Evolutionary conservation across 1,284 basidiomycete species (phyloP), one percentile per base, ranked within the genome.

Genomic region (Schizophyllum amplum): DNA sequence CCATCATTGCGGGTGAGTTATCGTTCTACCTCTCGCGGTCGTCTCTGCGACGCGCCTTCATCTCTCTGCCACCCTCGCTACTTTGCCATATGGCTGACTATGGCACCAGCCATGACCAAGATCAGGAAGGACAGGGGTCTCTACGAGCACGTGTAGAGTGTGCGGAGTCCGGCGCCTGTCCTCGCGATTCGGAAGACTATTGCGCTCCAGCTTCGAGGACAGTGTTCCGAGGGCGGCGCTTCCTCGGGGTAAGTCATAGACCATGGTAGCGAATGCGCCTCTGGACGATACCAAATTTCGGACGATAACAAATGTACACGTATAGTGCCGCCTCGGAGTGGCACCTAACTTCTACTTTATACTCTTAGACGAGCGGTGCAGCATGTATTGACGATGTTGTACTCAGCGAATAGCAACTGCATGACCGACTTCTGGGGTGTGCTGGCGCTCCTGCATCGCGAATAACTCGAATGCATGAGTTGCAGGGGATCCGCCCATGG

Each of bases 1-100:
- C 93, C 3, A 94, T 98, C 68, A 96, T 98, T 63, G 94, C 93
- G 33, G 90, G 91, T 90, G 60, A 63, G 85, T 75, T 46, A 13
- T 55, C 48, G 6, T 52, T 55, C 24, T 55, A 56, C n/a, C 53
- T 26, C 51, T 57, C 47, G 46, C 24, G 23, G 24, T 52, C 49
- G 13, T n/a, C n/a, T n/a, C 46, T 25, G 24, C n/a, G 46, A 21
- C 51, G 52, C 17, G 23, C 24, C 22, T 47, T 21, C 15, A 58
- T n/a, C n/a, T n/a, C n/a, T n/a, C n/a, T n/a, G n/a, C n/a, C n/a
- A n/a, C n/a, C n/a, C n/a, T n/a, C 55, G 23, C 52, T 51, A 27
- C 56, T 23, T 22, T n/a, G 50, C 46, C 47, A 23, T 49, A 50
- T 20, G 48, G 13, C 22, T 47, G 51, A 11, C 24, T 25, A 52